These are phyloP conservation scores for Coccinonectria pachysandricola DNA, from an alignment of 2,329 filamentous ascomycete species.

Conservation along the genomic window DNA sequence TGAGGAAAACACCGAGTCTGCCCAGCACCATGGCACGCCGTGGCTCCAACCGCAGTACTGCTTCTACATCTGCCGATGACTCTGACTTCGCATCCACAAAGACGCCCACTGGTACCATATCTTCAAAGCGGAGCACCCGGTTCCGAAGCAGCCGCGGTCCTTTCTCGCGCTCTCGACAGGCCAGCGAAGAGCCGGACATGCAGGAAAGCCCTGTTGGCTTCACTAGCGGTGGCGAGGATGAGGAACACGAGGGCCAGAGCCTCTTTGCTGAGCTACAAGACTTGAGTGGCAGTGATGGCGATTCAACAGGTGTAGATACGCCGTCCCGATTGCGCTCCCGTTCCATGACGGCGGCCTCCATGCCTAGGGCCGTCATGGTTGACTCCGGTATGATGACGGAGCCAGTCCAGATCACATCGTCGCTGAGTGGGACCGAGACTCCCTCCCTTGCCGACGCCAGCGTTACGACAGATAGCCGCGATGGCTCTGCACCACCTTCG, in stretches of 20 bases:
- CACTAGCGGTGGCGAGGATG: conserved; percentile 37
- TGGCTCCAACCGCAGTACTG: conserved; percentile 73
- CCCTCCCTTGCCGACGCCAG: conserved; percentile 5
- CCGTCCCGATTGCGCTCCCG: conserved; percentile 41
- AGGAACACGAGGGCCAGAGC: conserved; percentile 54
- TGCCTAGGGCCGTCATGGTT: conserved; percentile 46
- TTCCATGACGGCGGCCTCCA: conserved; percentile 38
- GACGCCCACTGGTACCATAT: conserved; percentile 51
- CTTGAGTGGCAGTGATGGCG: conserved; percentile 65
- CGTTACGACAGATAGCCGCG: conserved; percentile 6
- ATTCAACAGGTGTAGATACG: conserved; percentile 47
- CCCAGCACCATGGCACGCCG: conserved; percentile 31
- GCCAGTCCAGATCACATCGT: conserved; percentile 31
- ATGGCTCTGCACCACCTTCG: conserved; percentile 12
- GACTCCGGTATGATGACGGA: conserved; percentile 54
- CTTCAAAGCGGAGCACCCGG: conserved; percentile 55
- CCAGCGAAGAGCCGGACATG: conserved; percentile 47
- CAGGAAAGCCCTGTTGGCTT: conserved; percentile 51
- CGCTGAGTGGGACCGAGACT: conserved; percentile 5
- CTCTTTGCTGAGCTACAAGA: conserved; percentile 86
- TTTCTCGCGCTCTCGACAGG: conserved; percentile 46
- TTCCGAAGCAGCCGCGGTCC: conserved; percentile 58
- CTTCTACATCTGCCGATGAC: conserved; percentile 76
- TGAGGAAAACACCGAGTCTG: conserved; percentile 32
- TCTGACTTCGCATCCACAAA: conserved; percentile 45